A percentile compares a stretch with the other conserved stretches of the same genome.
phyloP scores from a whole-genome alignment of 768 basidiomycete genomes.

The Chiua virens region DNA sequence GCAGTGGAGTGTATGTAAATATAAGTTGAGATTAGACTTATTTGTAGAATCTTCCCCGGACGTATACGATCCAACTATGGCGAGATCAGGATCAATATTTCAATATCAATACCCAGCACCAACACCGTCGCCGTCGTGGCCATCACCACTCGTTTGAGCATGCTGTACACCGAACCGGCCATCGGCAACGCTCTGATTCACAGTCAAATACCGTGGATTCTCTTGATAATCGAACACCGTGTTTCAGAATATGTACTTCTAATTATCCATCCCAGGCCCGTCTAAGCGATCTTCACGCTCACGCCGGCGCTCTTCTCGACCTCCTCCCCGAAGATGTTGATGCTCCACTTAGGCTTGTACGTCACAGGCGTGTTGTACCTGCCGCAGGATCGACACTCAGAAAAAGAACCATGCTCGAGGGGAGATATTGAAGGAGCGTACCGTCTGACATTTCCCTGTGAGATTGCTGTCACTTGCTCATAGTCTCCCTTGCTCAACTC shows the following conservation, averaged over 20 bases:
- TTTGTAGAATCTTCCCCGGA: constrained; percentile 19
- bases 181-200: too few species aligned
- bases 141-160: too few species aligned
- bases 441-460: constrained; percentile 37
- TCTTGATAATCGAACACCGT: too few species aligned
- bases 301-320: constrained; percentile 44
- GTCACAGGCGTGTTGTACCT: constrained; percentile 60
- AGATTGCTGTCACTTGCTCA: constrained; percentile 46
- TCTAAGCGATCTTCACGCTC: constrained; percentile 33
- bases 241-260: background rate
- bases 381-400: background rate
- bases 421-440: constrained; percentile 8
- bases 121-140: too few species aligned
- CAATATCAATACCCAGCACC: too few species aligned
- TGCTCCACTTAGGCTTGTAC: constrained; percentile 64
- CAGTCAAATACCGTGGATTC: too few species aligned
- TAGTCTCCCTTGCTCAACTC: constrained; percentile 66
- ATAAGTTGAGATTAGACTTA: constrained; percentile 11
- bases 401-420: background rate
- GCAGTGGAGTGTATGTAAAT: background rate
- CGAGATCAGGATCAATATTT: background rate
- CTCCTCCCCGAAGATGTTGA: constrained; percentile 68
- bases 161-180: too few species aligned
- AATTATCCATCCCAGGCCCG: background rate
- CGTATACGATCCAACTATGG: background rate